Conservation (phyloP, 2,329 filamentous ascomycete genomes). For the Gremmenia infestans region DNA sequence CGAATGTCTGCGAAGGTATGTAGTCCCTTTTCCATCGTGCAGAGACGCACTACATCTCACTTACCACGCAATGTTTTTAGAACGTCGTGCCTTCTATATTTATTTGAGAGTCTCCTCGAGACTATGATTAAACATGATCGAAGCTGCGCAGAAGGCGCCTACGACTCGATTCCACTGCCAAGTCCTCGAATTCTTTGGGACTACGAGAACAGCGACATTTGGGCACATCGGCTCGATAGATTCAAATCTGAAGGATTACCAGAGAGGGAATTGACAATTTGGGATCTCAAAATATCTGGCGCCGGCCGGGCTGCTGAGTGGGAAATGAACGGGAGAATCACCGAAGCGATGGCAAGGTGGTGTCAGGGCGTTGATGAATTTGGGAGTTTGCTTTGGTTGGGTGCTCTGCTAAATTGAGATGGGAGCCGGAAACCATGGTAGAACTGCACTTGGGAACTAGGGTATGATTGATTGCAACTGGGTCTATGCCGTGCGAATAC, state of each 20-base stretch:
- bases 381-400: constrained; percentile 29
- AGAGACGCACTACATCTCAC: not conserved
- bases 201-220: constrained; percentile 14
- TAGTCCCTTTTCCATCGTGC: too few relatives aligned
- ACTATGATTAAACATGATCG: too few relatives aligned
- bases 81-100: not conserved
- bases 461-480: too few relatives aligned
- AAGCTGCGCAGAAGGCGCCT: too few relatives aligned
- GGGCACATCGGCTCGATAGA: constrained; percentile 13
- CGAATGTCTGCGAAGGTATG: not conserved
- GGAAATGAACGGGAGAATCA: not conserved
- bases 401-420: not conserved
- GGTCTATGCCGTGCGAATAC: too few relatives aligned
- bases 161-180: constrained; percentile 9
- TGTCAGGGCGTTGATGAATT: constrained; percentile 28
- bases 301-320: too few relatives aligned
- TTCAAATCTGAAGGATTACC: constrained; percentile 3
- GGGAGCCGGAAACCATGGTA: too few relatives aligned
- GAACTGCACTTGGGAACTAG: too few relatives aligned
- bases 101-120: too few relatives aligned
- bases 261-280: constrained; percentile 5
- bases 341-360: constrained; percentile 22
- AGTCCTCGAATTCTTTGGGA: constrained; percentile 22
- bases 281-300: constrained; percentile 4
- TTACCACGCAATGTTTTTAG: not conserved